Evolutionary conservation across 495 filamentous ascomycete species (phyloP), one percentile per base, ranked within the genome.

Genomic region (Lophium mytilinum): DNA sequence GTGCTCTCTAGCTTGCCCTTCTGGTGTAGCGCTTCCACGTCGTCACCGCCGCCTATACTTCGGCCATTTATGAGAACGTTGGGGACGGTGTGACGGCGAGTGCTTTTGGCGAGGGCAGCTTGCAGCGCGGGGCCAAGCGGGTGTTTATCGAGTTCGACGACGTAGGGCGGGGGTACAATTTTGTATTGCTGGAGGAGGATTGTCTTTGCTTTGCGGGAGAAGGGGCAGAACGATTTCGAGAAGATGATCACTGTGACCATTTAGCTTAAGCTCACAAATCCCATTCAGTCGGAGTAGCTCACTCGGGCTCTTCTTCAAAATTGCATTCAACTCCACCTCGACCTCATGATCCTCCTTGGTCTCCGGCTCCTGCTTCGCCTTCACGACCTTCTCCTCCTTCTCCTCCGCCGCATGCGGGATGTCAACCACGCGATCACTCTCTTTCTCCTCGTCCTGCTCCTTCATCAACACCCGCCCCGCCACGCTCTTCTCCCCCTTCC

Each of bases 21-120:
- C 40, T 73, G 65, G 67, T 95, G 83, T 56, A 97, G 68, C 21
- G 78, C 83, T 39, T 80, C 79, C 55, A 97, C 79, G 36, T 96
- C 89, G 65, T 96, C 92, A 43, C 89, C 83, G 30, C 93, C 93
- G 24, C 93, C 93, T 60, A 97, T 90, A 65, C 87, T 93, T 68
- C 84, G 83, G 4, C 88, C 93, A 64, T 85, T 87, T 45, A 98
- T 79, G 53, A 98, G 74, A 33, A 98, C 77, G 65, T 98, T 98
- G 2, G 93, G 93, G 1, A 98, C 93, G 0, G 93, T 98, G 49
- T 74, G 75, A 19, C 93, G 76, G 21, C 88, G 87, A 2, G 93
- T 98, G 62, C 74, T 84, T 56, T 83, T 79, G 9, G 62, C 79
- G 17, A 98, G 71, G 12, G 78, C 75, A 1, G 68, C 76, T 68